phyloP scores from a whole-genome alignment of 805 yeast genomes.

The Jamesozyma hellenica region DNA sequence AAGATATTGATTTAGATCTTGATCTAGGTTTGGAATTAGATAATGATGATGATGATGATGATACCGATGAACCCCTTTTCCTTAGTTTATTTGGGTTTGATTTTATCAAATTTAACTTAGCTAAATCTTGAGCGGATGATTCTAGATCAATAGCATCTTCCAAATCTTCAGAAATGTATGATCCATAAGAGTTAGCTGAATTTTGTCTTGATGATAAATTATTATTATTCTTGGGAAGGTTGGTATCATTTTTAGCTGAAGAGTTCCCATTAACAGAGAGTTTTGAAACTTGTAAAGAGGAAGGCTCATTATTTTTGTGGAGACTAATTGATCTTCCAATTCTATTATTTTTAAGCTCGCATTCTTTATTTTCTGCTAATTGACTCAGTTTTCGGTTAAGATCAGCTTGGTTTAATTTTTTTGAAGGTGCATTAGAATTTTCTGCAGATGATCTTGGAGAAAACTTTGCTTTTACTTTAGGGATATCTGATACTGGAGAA shows the following conservation, averaged over 20 bases:
- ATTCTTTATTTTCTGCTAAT: constrained; percentile 14
- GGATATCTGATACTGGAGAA: too few species aligned
- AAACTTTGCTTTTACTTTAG: neutral
- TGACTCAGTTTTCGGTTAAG: constrained; percentile 2
- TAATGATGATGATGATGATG: neutral
- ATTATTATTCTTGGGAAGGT: too few species aligned
- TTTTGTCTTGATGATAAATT: neutral
- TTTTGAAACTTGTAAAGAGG: constrained; percentile 14
- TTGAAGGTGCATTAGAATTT: neutral
- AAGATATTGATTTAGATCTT: constrained; percentile 4
- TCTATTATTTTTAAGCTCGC: constrained; percentile 15
- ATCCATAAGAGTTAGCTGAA: too few species aligned
- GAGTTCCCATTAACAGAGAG: neutral
- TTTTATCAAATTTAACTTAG: too few species aligned
- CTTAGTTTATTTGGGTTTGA: neutral
- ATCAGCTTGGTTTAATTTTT: neutral
- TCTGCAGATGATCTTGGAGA: neutral
- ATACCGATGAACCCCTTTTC: neutral
- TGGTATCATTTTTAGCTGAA: neutral
- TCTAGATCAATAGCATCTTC: too few species aligned
- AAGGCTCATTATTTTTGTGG: neutral
- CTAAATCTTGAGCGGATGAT: too few species aligned
- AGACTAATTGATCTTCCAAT: constrained; percentile 3
- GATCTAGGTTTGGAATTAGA: neutral
- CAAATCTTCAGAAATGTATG: too few species aligned